Base-by-base conservation (phyloP, 345 rosid species). In the Eucalyptus pauciflora region DNA sequence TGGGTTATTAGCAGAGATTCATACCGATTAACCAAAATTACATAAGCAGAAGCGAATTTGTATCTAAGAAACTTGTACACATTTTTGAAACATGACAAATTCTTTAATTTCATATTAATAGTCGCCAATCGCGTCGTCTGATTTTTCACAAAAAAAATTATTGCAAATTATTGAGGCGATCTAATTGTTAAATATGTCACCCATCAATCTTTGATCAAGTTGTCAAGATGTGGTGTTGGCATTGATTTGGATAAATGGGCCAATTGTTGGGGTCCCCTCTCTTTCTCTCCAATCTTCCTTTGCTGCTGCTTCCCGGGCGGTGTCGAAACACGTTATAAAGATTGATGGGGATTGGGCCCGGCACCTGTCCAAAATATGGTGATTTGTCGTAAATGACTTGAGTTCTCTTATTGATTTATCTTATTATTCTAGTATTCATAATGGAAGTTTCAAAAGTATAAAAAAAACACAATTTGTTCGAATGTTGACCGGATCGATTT, bases 31-130 rank as follows among this genome's bases (percentile, higher is more conserved):
- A 7, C 76, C 2, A 7, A 64, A 64, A 64, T 64, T 64, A n/a
- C 10, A n/a, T 64, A 15, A n/a, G 41, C 0, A 16, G 2, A 64
- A 15, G 0, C 5, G 1, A 64, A n/a, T n/a, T 64, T 13, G 76
- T 31, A 64, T 7, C 0, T 1, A 14, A 64, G 5, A 64, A 64
- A 7, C 18, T 29, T 0, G 5, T 7, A 4, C 0, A 0, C 18
- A 16, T 64, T 64, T 64, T 6, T 8, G 2, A n/a, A 14, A 64
- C 0, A 1, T 0, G 37, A 64, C 10, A 29, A 64, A 64, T 64
- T 37, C 46, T 71, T 33, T 18, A 10, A 11, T 10, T 71, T 18
- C 13, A 20, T 5, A 71, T 76, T 27, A 41, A 2, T 0, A 2
- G 27, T 76, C 0, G 5, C 1, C 7, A 3, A 24, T 20, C 15